Conservation (phyloP, 2,329 filamentous ascomycete genomes). For the Plenodomus tracheiphilus region DNA sequence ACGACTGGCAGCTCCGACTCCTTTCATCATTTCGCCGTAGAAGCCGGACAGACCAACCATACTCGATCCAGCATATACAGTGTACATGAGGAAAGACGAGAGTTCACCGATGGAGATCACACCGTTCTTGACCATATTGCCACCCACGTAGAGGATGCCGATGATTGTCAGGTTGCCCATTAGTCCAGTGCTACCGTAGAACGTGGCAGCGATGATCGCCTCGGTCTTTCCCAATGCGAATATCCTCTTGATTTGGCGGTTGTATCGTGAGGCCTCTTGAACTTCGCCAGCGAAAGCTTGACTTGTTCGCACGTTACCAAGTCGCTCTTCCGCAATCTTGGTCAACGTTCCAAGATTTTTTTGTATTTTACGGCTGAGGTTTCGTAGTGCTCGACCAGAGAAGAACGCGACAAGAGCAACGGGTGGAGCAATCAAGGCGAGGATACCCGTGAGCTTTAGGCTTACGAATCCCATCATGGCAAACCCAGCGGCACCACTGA, state of each 20-base stretch:
- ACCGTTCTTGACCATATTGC: slow-evolving; percentile 84
- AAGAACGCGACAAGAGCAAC: slow-evolving; percentile 89
- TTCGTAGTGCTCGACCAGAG: slow-evolving; percentile 86
- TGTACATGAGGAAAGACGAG: slow-evolving; percentile 98
- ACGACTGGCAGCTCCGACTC: slow-evolving; percentile 92
- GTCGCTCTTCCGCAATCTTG: slow-evolving; percentile 96
- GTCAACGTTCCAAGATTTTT: slow-evolving; percentile 90
- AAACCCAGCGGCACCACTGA: slow-evolving; percentile 88
- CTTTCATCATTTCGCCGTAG: slow-evolving; percentile 99
- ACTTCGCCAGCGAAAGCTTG: slow-evolving; percentile 95
- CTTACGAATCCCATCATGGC: slow-evolving; percentile 95
- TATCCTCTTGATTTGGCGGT: slow-evolving; percentile 86
- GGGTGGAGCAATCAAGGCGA: slow-evolving; percentile 86
- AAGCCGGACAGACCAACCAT: slow-evolving; percentile 94
- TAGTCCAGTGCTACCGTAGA: slow-evolving; percentile 85
- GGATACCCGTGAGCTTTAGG: slow-evolving; percentile 82
- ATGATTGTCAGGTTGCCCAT: slow-evolving; percentile 97
- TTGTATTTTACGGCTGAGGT: slow-evolving; percentile 88
- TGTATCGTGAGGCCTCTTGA: slow-evolving; percentile 88
- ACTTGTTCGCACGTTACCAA: slow-evolving; percentile 94
- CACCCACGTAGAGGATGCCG: slow-evolving; percentile 85
- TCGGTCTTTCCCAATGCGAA: slow-evolving; percentile 87
- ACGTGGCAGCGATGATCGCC: slow-evolving; percentile 84
- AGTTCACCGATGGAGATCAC: slow-evolving; percentile 88
- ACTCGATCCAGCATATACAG: slow-evolving; percentile 81